Evolutionary conservation across 305 asterid genomes (phyloP), one percentile per base, ranked within the genome.

Genomic region (Coffea humblotiana): DNA sequence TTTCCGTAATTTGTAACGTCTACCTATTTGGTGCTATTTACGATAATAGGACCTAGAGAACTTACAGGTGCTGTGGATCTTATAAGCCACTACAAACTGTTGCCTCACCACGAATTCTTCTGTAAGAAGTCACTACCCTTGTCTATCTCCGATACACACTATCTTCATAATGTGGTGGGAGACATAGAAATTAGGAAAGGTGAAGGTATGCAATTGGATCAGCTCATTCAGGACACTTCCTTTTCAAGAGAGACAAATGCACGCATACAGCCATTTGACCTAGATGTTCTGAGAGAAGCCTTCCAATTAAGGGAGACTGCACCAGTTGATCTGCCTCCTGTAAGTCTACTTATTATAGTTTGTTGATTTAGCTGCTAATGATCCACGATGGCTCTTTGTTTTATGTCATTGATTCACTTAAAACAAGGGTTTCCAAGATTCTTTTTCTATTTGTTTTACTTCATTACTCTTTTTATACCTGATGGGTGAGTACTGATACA

Each of bases 51-150:
- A 78, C 97, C 98, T 56, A 88, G 93, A 85, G 99, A 95, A 88
- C 95, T 93, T 80, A 91, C 97, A 73, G 98, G 99, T 82, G 92
- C 97, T 78, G 93, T 87, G 83, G 98, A 95, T 86, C 99, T 95
- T 83, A 86, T 93, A 84, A 88, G 88, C 79, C 97, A 90, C 82
- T 93, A 86, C 90, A 90, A 91, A 82, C 88, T 95, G 89, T 86
- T 88, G 81, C 92, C 98, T 74, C 99, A 92, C 79, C 81, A 90
- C 67, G 97, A 92, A 75, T 95, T 92, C 88, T 95, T 95, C 91
- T 95, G 99, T 92, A 95, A 93, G 90, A 89, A 85, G 88, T 25
- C 97, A 63, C 99, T 95, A 88, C 97, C 97, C 0, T 83, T 86
- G 81, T 88, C 98, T 75, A 86, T 93, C 82, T 87, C 96, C 70